These are phyloP conservation scores for Saturnispora zaruensis DNA, from an alignment of 805 yeast genomes.

Conservation along the genomic window DNA sequence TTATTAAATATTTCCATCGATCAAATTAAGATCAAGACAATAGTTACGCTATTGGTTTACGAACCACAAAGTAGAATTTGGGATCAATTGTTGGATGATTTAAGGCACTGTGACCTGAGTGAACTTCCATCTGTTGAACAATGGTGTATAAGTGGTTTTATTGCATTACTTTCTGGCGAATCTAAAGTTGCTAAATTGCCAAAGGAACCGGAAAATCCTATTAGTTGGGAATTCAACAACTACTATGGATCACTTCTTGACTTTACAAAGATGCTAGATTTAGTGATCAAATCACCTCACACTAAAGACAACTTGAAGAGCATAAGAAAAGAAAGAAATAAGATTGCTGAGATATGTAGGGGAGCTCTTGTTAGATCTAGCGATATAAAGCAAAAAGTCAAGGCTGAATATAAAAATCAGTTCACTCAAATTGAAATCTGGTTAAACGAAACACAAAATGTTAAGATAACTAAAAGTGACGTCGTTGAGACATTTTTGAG, in stretches of 20 bases:
- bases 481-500: slow-evolving; percentile 1
- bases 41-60: slow-evolving; percentile 35
- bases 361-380: neutral
- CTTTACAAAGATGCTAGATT: slow-evolving; percentile 17
- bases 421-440: slow-evolving; percentile 12
- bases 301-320: neutral
- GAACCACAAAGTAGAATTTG: slow-evolving; percentile 23
- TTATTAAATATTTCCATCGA: slow-evolving; percentile 18
- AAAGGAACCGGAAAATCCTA: slow-evolving; percentile 12
- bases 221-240: slow-evolving; percentile 19
- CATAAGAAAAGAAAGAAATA: slow-evolving; percentile 3
- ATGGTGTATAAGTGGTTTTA: slow-evolving; percentile 26
- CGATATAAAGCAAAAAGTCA: slow-evolving; percentile 1
- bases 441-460: slow-evolving; percentile 16
- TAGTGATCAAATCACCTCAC: slow-evolving; percentile 5
- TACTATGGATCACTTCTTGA: slow-evolving; percentile 19
- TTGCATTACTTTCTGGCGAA: slow-evolving; percentile 7
- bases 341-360: neutral
- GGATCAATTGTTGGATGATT: slow-evolving; percentile 17
- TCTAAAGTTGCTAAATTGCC: slow-evolving; percentile 7
- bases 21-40: slow-evolving; percentile 31
- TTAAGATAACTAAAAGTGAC: slow-evolving; percentile 7
- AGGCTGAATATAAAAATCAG: slow-evolving; percentile 9
- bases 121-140: slow-evolving; percentile 31
- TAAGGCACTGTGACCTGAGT: neutral